Evolutionary conservation across 305 asterid genomes (phyloP), one percentile per base, ranked within the genome.

Genomic region (Petunia hybrid): DNA sequence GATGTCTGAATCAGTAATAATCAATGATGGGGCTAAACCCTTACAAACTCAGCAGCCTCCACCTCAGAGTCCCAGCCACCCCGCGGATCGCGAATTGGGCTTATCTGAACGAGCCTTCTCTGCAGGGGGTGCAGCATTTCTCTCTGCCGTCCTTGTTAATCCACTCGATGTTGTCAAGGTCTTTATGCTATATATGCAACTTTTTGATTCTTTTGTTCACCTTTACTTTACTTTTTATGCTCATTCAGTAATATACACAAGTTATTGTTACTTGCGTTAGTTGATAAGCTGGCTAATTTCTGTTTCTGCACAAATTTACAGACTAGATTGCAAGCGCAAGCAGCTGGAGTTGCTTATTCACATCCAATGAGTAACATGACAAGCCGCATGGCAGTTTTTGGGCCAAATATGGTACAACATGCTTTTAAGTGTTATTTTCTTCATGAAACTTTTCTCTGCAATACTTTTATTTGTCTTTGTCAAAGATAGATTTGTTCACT

Each of bases 301-400:
- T 70, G 43, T 46, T 70, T 16, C 63, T 73, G 63, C 38, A 53
- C 40, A 9, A 36, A 60, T 74, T 75, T 78, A 66, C 91, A 95
- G 99, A 95, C 97, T 67, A 91, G 99, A 86, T 83, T 95, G 90
- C 99, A 95, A 88, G 97, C 97, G 64, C 99, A 95, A 85, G 99
- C 99, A 68, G 99, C 99, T 40, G 99, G 99, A 84, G 91, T 86
- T 63, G 78, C 92, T 35, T 91, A 94, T 86, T 90, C 99, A 6
- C 98, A 95, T 87, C 99, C 98, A 31, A 85, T 95, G 71, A 93
- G 98, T 83, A 93, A 96, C 86, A 81, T 90, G 82, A 93, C 89
- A 38, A 90, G 91, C 80, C 98, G 99, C 66, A 96, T 96, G 99
- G 90, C 95, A 56, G 84, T 90, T 73, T 96, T 96, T 83, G 99